Conservation (phyloP, 495 filamentous ascomycete species). For the Aspergillus olivimuriae region DNA sequence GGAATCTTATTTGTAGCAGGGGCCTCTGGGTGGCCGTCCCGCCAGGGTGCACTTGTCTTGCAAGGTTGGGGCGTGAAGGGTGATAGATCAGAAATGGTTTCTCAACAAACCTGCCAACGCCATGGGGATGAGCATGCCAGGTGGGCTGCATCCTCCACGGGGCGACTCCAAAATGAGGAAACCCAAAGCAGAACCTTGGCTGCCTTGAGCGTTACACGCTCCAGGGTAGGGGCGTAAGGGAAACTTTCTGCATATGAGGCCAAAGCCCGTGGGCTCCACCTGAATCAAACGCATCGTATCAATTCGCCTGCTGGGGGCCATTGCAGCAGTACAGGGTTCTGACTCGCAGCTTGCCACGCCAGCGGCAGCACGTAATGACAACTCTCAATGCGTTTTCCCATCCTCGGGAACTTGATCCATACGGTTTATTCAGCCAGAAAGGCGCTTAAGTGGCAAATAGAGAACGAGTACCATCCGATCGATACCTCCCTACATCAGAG, state of each 20-base stretch:
- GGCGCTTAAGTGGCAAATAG: not conserved
- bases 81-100: slow-evolving; percentile 17
- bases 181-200: slow-evolving; percentile 1
- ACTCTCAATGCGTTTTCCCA: too few species aligned
- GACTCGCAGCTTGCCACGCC: slow-evolving; percentile 19
- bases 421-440: too few species aligned
- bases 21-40: not conserved
- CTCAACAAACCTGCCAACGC: slow-evolving; percentile 11
- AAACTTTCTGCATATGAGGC: slow-evolving; percentile 13
- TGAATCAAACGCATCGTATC: slow-evolving; percentile 6
- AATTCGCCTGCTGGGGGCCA: slow-evolving; percentile 9
- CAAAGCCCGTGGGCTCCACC: slow-evolving; percentile 15
- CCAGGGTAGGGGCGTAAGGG: slow-evolving; percentile 4
- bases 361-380: slow-evolving; percentile 14
- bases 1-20: not conserved
- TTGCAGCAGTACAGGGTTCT: slow-evolving; percentile 7
- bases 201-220: not conserved
- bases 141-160: not conserved
- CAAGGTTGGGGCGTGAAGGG: not conserved
- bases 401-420: not conserved
- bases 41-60: too few species aligned
- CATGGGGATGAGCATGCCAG: not conserved
- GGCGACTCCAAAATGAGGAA: slow-evolving; percentile 2
- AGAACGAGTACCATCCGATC: too few species aligned
- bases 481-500: too few species aligned